phyloP scores from a whole-genome alignment of 2,329 filamentous ascomycete species.

The Dactylonectria macrodidyma region DNA sequence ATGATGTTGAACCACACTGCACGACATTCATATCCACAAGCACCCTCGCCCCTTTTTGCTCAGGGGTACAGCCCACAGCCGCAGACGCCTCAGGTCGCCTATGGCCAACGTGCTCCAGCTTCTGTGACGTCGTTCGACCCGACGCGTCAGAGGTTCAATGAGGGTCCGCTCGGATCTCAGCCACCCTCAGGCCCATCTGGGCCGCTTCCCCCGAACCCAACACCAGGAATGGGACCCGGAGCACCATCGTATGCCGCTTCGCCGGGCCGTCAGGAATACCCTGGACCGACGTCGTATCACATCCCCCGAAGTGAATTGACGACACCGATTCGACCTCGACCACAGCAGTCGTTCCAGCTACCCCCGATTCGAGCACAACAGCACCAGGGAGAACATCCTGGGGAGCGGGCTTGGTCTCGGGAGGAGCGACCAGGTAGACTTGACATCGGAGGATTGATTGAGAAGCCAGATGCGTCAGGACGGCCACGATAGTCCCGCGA shows the following conservation, averaged over 20 bases:
- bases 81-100: constrained; percentile 50
- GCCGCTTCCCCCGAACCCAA: constrained; percentile 53
- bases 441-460: constrained; percentile 74
- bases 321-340: constrained; percentile 51
- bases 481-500: constrained; percentile 43
- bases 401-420: constrained; percentile 54
- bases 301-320: constrained; percentile 67
- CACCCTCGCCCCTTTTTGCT: constrained; percentile 60
- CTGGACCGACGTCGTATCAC: constrained; percentile 64
- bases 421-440: constrained; percentile 69
- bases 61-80: constrained; percentile 59
- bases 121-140: constrained; percentile 66
- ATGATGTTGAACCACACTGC: constrained; percentile 59
- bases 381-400: constrained; percentile 42
- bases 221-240: constrained; percentile 27
- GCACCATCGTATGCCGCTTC: constrained; percentile 60
- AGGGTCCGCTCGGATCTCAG: constrained; percentile 46
- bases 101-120: constrained; percentile 61
- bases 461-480: constrained; percentile 63
- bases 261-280: constrained; percentile 61
- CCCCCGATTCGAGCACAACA: constrained; percentile 63
- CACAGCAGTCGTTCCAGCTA: constrained; percentile 59
- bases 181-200: constrained; percentile 47
- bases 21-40: constrained; percentile 58
- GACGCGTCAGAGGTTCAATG: constrained; percentile 58